Evolutionary conservation across 1,284 basidiomycete genomes (phyloP), one percentile per base, ranked within the genome.

Genomic region (Pseudozyma sp.): DNA sequence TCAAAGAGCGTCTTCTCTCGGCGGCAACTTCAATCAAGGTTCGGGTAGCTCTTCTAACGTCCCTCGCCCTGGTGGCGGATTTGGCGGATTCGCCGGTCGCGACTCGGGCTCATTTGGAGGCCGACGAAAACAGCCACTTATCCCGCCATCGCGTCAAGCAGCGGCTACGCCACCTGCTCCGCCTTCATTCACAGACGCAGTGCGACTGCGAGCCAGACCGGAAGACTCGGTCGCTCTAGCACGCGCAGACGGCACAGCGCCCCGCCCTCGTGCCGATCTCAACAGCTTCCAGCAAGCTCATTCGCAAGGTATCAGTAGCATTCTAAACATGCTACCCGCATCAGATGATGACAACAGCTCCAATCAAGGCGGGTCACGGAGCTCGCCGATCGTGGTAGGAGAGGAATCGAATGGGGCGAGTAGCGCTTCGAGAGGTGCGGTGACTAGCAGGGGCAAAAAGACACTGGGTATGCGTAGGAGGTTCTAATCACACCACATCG

Each of bases 211-310:
- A 42, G 70, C 70, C 10, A 54, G 68, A 31, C 65, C 62, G 5
- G 65, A 69, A 58, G 76, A 68, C 44, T 69, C 70, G 35, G 75
- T 58, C 3, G 60, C 49, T 7, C 18, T 68, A 18, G 68, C 59
- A 13, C 21, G 64, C 2, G 50, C 16, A 10, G 68, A 75, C 9
- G 66, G 65, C 6, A 67, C 67, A 4, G 71, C 62, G 11, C 69
- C 68, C 0, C 45, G 72, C 12, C 72, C 66, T 1, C 49, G 65
- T 16, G 77, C 77, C 1, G 74, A 73, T 34, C 59, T 78, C 35
- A 70, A 54, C 47, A 76, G 73, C 47, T 78, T 78, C 38, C 73
- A 76, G 25, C 64, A 76, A 48, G 69, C 64, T 36, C 68, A 76
- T 50, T 57, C 60, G 9, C 44, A 59, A 7, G 52, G 64, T 9